These are phyloP conservation scores for Apiotrichum siamense DNA, from an alignment of 1,284 basidiomycete species.

Conservation along the genomic window DNA sequence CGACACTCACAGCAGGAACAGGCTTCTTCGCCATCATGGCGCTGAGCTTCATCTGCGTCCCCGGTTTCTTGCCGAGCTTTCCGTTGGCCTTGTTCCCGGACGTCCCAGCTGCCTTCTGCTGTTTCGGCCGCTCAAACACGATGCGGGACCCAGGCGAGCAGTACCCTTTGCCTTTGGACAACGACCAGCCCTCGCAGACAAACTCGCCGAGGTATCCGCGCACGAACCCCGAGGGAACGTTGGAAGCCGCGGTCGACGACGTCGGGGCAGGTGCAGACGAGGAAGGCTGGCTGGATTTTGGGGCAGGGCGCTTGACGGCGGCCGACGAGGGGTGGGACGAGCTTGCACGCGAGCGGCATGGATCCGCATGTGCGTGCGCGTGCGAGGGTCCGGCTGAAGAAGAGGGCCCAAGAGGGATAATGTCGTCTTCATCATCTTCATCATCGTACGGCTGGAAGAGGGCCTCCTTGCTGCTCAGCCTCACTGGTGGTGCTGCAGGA, in stretches of 20 bases:
- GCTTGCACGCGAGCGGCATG: slow-evolving; percentile 13
- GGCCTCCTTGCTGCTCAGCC: slow-evolving; percentile 2
- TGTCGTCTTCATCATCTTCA: slow-evolving; percentile 6
- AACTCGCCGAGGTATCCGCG: slow-evolving; percentile 46
- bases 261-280: slow-evolving; percentile 17
- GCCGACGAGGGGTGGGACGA: slow-evolving; percentile 17
- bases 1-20: slow-evolving; percentile 13
- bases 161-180: slow-evolving; percentile 48
- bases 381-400: not conserved
- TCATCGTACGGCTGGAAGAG: slow-evolving; percentile 7
- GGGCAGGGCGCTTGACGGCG: slow-evolving; percentile 8
- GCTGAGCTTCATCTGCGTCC: slow-evolving; percentile 40
- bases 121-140: slow-evolving; percentile 39
- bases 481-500: not conserved
- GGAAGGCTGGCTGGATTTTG: no score
- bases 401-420: not conserved
- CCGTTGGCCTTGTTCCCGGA: slow-evolving; percentile 32
- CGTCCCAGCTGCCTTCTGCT: slow-evolving; percentile 19
- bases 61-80: slow-evolving; percentile 35
- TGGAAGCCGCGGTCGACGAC: slow-evolving; percentile 3
- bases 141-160: slow-evolving; percentile 42
- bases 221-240: slow-evolving; percentile 25
- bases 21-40: slow-evolving; percentile 41
- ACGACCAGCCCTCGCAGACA: slow-evolving; percentile 46
- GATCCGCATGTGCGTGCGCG: slow-evolving; percentile 14